Evolutionary conservation across 192 early-diverging fungal genomes (phyloP), one percentile per base, ranked within the genome.

Genomic region (Dissophora globulifera): DNA sequence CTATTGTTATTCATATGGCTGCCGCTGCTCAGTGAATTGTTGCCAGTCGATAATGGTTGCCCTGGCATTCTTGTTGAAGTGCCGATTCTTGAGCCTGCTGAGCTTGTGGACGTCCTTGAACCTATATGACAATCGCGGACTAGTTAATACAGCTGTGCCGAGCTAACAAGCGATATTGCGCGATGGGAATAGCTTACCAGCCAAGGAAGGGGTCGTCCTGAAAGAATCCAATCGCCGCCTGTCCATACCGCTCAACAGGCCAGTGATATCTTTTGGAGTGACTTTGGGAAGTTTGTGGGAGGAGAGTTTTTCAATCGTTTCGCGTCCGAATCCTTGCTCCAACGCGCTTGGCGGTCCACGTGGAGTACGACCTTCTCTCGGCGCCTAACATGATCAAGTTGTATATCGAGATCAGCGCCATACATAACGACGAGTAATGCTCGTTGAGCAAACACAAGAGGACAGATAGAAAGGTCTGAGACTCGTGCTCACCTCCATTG

Each of bases 271-370:
- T 47, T 76, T 76, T 6, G 72, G 62, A 2, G 72, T 76, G 35
- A 76, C 72, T 22, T 76, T 76, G 31, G 63, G 72, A 43, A 76
- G 57, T 50, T 62, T 66, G n/a, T 61, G 30, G 2, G 72, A 66
- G 10, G 72, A 66, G 13, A 76, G 63, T 15, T 66, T 66, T 38
- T 76, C 72, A 25, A 76, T 76, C 2, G 72, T 76, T 42, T 76
- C 72, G 5, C 72, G 63, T n/a, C 58, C 63, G 45, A 76, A 76
- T 50, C 72, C 72, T 43, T 76, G 72, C 26, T 76, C 72, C 52
- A 76, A 35, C 17, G 64, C 59, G 35, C 63, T 76, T 25, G 72
- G 64, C 38, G 72, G 72, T 25, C 72, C 72, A 19, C 72, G 62
- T 25, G 72, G 72, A 9, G 45, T 53, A 12, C 72, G 72, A 40